Evolutionary conservation across 805 yeast genomes (phyloP).

Genomic region (Metschnikowia kofuensis): DNA sequence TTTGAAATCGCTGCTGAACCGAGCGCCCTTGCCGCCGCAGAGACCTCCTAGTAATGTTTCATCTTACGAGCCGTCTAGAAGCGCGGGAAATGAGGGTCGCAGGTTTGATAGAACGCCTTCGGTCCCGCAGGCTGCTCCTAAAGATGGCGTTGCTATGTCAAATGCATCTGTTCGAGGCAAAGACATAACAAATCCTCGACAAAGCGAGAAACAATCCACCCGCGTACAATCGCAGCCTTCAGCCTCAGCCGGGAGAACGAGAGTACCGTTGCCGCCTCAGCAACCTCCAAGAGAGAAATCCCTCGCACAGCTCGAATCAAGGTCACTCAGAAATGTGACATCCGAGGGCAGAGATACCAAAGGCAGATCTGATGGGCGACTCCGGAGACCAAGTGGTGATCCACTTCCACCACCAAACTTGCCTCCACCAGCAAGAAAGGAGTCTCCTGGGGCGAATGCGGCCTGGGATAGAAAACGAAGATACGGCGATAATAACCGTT

Average conservation of each 20-base stretch:
- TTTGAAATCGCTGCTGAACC: background rate
- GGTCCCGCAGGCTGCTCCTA: conserved; percentile 21
- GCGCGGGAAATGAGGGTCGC: background rate
- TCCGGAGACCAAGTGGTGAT: conserved; percentile 6
- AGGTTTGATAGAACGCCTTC: conserved; percentile 13
- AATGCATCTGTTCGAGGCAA: background rate
- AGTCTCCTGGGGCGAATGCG: conserved; percentile 1
- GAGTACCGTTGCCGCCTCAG: conserved; percentile 27
- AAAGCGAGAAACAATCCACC: background rate
- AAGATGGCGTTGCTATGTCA: background rate
- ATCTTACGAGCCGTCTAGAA: background rate
- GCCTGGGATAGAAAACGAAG: conserved; percentile 21
- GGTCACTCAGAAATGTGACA: conserved; percentile 10
- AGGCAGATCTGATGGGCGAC: conserved; percentile 6
- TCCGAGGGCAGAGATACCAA: conserved; percentile 12
- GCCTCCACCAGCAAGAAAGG: conserved; percentile 14
- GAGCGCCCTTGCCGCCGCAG: conserved; percentile 26
- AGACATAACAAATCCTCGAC: background rate
- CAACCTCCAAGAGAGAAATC: conserved; percentile 8
- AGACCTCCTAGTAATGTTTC: background rate
- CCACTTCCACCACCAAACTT: conserved; percentile 18
- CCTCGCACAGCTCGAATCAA: conserved; percentile 3
- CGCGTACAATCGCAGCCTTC: background rate
- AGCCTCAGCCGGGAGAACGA: background rate
- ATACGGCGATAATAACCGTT: conserved; percentile 23